Evolutionary conservation across 768 basidiomycete genomes (phyloP), one percentile per base, ranked within the genome.

Genomic region (Lentinula sp.): DNA sequence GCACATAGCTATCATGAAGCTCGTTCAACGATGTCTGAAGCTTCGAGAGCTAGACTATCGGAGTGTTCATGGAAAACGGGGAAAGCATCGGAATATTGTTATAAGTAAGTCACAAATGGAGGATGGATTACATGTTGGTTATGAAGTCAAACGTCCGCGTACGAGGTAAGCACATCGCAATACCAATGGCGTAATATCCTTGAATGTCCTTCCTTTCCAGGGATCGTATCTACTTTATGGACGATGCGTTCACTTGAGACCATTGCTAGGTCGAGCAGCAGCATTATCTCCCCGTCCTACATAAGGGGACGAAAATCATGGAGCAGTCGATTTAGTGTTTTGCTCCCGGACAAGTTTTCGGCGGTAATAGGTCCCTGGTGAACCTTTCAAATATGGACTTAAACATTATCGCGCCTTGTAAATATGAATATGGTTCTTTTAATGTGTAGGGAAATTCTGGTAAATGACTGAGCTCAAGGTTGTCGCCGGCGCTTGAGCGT

Each of bases 21-120:
- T 82, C 6, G 73, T 78, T 2, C 67, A 72, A 49, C 61, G 70
- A 3, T 79, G 78, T 59, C 78, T 79, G 35, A 70, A 74, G 37
- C 70, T 83, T 41, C 69, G 71, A 42, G 73, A 77, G 62, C 65
- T 82, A 7, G 80, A 81, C 60, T 76, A 81, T 63, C 71, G 71
- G 20, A 68, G 73, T 36, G 70, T 68, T 37, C 67, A 77, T 57
- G 65, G 69, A 18, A 74, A 75, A 20, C 63, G 73, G 43, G 66
- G 69, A 9, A 73, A 69, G 4, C 70, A 59, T 53, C 77, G 74
- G 57, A 66, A 76, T 48, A 77, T 82, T 51, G 68, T 72, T 13
- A 76, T 82, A 45, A 64, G 68, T 18, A 73, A 77, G 57, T 69
- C 74, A 35, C 20, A 59, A 42, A 68, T 64, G 13, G 68, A 67